A percentile compares a stretch with the other conserved stretches of the same genome.
These are phyloP conservation scores for Talaromyces sp. DNA, from an alignment of 2,329 filamentous ascomycete genomes.

Conservation along the genomic window DNA sequence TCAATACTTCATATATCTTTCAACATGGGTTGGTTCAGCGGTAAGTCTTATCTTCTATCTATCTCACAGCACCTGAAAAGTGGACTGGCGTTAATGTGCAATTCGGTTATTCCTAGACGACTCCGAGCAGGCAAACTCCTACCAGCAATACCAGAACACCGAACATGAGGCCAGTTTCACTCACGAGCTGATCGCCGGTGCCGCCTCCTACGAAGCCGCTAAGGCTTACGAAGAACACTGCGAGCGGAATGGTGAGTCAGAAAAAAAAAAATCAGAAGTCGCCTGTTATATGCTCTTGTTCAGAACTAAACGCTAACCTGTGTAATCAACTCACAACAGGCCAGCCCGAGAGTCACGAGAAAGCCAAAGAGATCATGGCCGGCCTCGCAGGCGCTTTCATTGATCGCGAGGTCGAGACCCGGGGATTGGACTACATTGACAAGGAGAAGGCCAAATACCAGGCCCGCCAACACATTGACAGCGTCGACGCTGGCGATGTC, in stretches of 20 bases:
- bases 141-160: conserved; percentile 27
- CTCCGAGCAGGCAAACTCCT: conserved; percentile 2
- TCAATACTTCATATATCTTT: background rate
- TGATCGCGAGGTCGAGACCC: conserved; percentile 70
- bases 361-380: conserved; percentile 74
- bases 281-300: no score
- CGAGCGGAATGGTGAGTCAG: conserved; percentile 60
- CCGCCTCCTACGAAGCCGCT: conserved; percentile 75
- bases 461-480: conserved; percentile 49
- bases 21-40: conserved; percentile 29
- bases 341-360: conserved; percentile 66
- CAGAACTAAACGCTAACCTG: background rate
- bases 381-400: conserved; percentile 75
- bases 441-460: conserved; percentile 59
- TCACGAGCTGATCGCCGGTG: conserved; percentile 74
- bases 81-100: background rate
- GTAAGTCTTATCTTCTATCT: conserved; percentile 31
- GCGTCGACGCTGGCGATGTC: background rate
- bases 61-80: background rate
- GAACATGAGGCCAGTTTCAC: conserved; percentile 62
- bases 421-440: conserved; percentile 61
- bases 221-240: conserved; percentile 76
- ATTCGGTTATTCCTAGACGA: conserved; percentile 1
- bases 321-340: conserved; percentile 44
- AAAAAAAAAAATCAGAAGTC: background rate